Base-by-base conservation (phyloP, 73 alveolate genomes). In the Stentor coeruleus region DNA sequence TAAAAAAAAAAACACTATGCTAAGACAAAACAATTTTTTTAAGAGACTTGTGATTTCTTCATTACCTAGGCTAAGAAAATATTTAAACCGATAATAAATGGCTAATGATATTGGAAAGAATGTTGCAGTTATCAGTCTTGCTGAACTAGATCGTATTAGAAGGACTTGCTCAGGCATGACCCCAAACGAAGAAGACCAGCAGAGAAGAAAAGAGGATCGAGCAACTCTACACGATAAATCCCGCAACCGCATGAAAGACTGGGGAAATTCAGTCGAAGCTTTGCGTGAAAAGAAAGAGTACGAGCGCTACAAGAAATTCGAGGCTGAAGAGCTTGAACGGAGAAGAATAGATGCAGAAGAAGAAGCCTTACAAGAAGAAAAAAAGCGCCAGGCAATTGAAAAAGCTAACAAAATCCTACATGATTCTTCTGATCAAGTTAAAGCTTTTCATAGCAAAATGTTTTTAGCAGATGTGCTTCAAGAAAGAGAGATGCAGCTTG, bases 391-490 rank as follows among this genome's bases (percentile, higher is more conserved):
- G 3, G 93, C 90, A 41, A 92, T 90, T 59, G 96, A 89, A 58
- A 80, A 87, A 3, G 97, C 98, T 31, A 94, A 94, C 84, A 92
- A 90, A 83, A 66, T 81, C 49, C 76, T 83, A 82, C 91, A 90
- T 77, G 95, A 92, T 73, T 77, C 79, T 59, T 85, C 88, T 74
- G 98, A 94, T 87, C 93, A 89, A 72, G 96, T 94, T 26, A 94
- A 94, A 86, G 93, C 95, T 38, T 92, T 94, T 89, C 90, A 93
- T 76, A 38, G 93, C 59, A 88, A 92, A 84, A 79, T 94, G 94
- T 39, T 88, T 59, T 38, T 90, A 87, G 89, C 95, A 35, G 98
- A 94, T 60, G 84, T 92, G 41, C 74, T 89, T 83, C 85, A 92
- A 66, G 98, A 94, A 83, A 59, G 95, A 77, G 91, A 88, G 82